Evolutionary conservation across 2,329 filamentous ascomycete species (phyloP), one percentile per base, ranked within the genome.

Genomic region (Elsinoe arachidis): DNA sequence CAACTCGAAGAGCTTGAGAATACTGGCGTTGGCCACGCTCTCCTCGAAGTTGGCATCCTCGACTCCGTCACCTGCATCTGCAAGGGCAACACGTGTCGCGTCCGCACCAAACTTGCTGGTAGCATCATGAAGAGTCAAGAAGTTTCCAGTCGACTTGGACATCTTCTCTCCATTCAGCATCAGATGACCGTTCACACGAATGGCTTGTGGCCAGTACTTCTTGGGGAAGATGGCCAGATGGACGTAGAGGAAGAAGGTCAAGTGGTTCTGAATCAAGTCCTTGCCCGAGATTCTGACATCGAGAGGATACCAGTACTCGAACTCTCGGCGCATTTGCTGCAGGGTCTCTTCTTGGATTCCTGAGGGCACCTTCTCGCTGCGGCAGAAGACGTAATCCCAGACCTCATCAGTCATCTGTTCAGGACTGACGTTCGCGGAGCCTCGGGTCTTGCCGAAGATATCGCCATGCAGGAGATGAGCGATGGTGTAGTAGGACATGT

Each of bases 21-120:
- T 95, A 68, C 85, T 91, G 70, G 86, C 88, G 73, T 97, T 93
- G 39, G 93, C 93, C 38, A 96, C 90, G 57, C 87, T 83, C 76
- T 99, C 93, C 68, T 96, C 93, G 63, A 99, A 95, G 78, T 99
- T 99, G 66, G 92, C 91, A 72, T 99, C 93, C 62, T 90, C 87
- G 61, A 96, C 90, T 62, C 88, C 89, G 68, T 99, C 93, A 65
- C 93, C 93, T 11, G 90, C 90, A 72, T 99, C 93, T 15, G 92
- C 92, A 61, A 99, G 84, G 2, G 91, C 90, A 66, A 97, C 87
- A 69, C 92, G 83, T 43, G 87, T 87, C 11, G 93, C 93, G 70
- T 97, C 93, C 7, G 93, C 92, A 67, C 93, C 93, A 66, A 93
- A 99, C 72, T 99, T 99, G 65, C 85, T 81, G 12, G 92, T 86